Evolutionary conservation across 2,329 filamentous ascomycete species (phyloP), one percentile per base, ranked within the genome.

Genomic region (Penicillium sp.): DNA sequence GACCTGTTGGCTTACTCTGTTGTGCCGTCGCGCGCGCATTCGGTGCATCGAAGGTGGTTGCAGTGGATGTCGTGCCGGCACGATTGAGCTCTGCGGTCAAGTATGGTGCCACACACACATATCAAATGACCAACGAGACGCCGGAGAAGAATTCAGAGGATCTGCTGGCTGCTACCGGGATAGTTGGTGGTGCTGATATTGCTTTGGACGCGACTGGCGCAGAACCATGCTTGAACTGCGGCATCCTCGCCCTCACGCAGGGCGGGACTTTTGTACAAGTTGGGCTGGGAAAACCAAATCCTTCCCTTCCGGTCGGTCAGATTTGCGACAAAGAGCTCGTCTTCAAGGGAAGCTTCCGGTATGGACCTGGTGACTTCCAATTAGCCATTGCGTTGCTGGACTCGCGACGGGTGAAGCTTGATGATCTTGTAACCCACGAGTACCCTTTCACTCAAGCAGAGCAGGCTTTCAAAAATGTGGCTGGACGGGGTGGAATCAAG

Each of bases 261-360:
- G 89, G 89, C 47, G 89, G 89, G 24, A 85, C 81, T 9, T 92
- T 89, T 65, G 85, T 93, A 4, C 90, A 94, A 75, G 89, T 86
- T 46, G 92, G 91, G 47, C 92, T 96, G 88, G 92, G 92, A 66
- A 88, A 88, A 70, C 71, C 85, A 13, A 89, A 94, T 64, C 89
- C 95, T 71, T 88, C 53, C 1, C 8, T 66, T 18, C 64, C 64
- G 72, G 27, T 95, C 92, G 79, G 92, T 88, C 58, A 94, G 13
- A 79, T 94, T 71, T 94, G 90, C 70, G 81, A 86, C 52, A 96
- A 96, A 77, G 92, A 96, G 78, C 81, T 95, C 29, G 92, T 87
- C 4, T 83, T 88, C 44, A 89, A 87, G 67, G 92, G 92, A 22
- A 91, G 87, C 56, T 96, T 96, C 80, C 83, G 92, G 34, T 97